Base-by-base conservation (phyloP, 371 early-diverging fungal genomes). In the Massospora cicadina region DNA sequence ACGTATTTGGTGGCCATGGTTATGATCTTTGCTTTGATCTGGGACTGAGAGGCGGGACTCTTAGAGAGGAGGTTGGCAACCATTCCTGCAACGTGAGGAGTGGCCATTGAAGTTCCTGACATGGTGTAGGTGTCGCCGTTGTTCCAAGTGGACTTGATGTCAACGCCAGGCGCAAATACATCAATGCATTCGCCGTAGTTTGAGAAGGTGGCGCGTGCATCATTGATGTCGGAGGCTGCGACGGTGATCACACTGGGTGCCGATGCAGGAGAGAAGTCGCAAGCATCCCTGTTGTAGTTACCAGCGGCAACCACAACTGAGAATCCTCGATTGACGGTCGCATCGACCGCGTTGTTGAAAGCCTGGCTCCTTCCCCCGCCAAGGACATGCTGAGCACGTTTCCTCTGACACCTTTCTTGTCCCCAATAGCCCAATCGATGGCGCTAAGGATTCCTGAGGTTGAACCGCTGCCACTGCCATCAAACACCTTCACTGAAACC, bases 91-190 rank as follows among this genome's bases (percentile, higher is more conserved):
- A 95, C 97, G 72, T 99, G 99, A 23, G 99, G 99, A 5, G 92
- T 81, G 33, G 99, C 99, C 99, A 99, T 99, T 55, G 94, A 91
- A 13, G 99, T 99, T 63, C 99, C 99, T 54, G 94, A 93, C 70
- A 95, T 90, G 31, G 86, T 87, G 77, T 90, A 91, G 71, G 82
- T 87, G 63, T 81, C 83, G 68, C 66, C 67, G 55, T 75, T 74
- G 67, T 80, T 79, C 94, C 94, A 98, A 61, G 89, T 79, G 62
- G 93, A 91, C 55, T 77, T 69, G 61, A 99, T 95, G 70, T 94
- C 84, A 66, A 87, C 79, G 53, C 99, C 99, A 53, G 96, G 96
- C 54, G 89, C 93, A 73, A 94, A 93, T 30, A 98, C 82, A 74
- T 96, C 93, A 30, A 94, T 93, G 75, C 98, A 98, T 58, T 72